These are phyloP conservation scores for Aspergillus panamensis DNA, from an alignment of 495 filamentous ascomycete genomes.

Conservation along the genomic window DNA sequence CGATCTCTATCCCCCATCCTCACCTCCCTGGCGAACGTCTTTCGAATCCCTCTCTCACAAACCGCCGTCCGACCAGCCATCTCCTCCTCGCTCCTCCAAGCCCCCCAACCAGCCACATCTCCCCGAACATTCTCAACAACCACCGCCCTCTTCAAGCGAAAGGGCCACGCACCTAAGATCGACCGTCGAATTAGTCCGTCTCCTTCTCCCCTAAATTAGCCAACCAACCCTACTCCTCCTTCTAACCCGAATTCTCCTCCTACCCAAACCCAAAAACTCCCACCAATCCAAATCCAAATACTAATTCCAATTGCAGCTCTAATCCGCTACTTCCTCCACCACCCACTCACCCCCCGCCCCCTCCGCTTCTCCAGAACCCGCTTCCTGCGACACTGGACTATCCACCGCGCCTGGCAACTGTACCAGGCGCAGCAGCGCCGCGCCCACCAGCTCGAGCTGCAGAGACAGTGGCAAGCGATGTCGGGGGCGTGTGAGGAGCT, in stretches of 20 bases:
- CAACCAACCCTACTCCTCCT: too few species aligned
- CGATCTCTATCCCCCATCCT: conserved; percentile 42
- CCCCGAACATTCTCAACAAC: conserved; percentile 42
- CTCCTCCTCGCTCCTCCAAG: conserved; percentile 4
- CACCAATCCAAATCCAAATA: not conserved
- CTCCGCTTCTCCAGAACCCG: conserved; percentile 84
- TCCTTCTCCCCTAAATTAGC: not conserved
- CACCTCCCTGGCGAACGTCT: conserved; percentile 44
- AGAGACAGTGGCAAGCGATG: conserved; percentile 79
- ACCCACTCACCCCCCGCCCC: conserved; percentile 67
- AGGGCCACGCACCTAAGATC: conserved; percentile 19
- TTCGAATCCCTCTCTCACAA: conserved; percentile 40
- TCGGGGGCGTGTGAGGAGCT: conserved; percentile 75
- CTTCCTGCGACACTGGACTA: conserved; percentile 95
- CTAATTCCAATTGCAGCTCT: conserved; percentile 30
- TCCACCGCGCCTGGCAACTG: conserved; percentile 90
- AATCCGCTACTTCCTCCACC: conserved; percentile 64
- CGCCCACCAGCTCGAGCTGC: conserved; percentile 57
- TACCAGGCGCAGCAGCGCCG: conserved; percentile 61
- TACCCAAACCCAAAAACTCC: too few species aligned
- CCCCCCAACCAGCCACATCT: not conserved
- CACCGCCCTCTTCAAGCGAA: conserved; percentile 34
- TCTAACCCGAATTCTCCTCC: too few species aligned
- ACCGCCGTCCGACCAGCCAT: conserved; percentile 31
- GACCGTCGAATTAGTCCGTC: conserved; percentile 51